Evolutionary conservation across 2,329 filamentous ascomycete genomes (phyloP), one percentile per base, ranked within the genome.

Genomic region (Fusarium nelsonii): DNA sequence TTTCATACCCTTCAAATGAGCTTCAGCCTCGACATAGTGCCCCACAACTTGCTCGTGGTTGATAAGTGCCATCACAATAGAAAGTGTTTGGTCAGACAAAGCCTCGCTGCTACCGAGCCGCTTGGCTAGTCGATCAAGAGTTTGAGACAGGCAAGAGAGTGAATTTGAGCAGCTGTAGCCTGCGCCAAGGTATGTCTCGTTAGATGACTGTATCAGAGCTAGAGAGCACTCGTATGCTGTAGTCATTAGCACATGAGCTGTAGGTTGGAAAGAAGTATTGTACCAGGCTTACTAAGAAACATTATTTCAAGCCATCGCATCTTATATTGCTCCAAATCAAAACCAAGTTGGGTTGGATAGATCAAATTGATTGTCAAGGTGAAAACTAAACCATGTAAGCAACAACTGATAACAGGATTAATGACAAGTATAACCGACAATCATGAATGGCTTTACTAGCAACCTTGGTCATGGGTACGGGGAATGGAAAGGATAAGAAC

Each of bases 221-320:
- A 63, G 11, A 1, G 60, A 63, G 5, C 49, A 63, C 0, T 63
- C 36, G 2, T 49, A 63, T 15, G 49, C 60, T 63, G 4, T 6
- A 2, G 6, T 0, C 1, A 5, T 50, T 4, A 6, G 1, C 5
- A n/a, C 0, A 3, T 37, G 3, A 39, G 2, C 2, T 3, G 14
- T 3, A 4, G 1, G 1, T 11, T 9, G 0, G 1, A n/a, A n/a
- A 4, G 7, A 1, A 1, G 1, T 1, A 6, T 30, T 26, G 8
- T 43, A 48, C 58, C 53, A 7, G 20, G 10, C 30, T 58, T 41
- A 3, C 37, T 45, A 2, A 15, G 18, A 18, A 63, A 63, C 58
- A 63, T 63, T 1, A 63, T 63, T 16, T 49, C 28, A 2, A 63
- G 58, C 60, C 60, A 63, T 12, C 55, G 54, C 3, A 14, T 15